Conservation (phyloP, 2,329 filamentous ascomycete genomes). For the Colletotrichum sp. region DNA sequence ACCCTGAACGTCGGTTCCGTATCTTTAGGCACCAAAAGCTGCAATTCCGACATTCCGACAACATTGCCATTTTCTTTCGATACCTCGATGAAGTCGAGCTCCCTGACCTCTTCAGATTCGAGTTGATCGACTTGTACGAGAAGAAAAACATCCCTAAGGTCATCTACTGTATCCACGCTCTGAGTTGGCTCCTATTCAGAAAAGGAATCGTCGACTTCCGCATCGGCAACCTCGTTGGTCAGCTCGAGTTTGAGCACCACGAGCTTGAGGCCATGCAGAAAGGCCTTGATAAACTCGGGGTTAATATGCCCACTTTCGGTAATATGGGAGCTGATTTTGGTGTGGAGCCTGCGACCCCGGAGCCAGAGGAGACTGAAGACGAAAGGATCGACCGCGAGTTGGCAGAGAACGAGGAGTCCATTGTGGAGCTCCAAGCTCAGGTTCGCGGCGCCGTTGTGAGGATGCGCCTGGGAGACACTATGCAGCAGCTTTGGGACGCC, state of each 20-base stretch:
- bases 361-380: constrained; percentile 87
- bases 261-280: constrained; percentile 97
- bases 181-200: constrained; percentile 96
- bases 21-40: constrained; percentile 88
- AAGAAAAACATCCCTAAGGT: constrained; percentile 99
- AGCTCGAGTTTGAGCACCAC: constrained; percentile 96
- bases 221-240: constrained; percentile 95
- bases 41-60: constrained; percentile 96
- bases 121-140: constrained; percentile 96
- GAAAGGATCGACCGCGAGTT: constrained; percentile 85
- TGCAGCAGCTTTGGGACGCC: constrained; percentile 89
- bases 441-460: constrained; percentile 81
- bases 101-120: constrained; percentile 95
- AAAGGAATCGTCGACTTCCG: constrained; percentile 95
- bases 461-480: constrained; percentile 77
- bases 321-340: constrained; percentile 97
- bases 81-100: constrained; percentile 91
- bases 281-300: constrained; percentile 91
- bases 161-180: constrained; percentile 96
- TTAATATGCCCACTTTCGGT: constrained; percentile 96
- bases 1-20: constrained; percentile 74
- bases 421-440: constrained; percentile 86
- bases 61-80: constrained; percentile 94
- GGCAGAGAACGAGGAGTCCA: constrained; percentile 72
- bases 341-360: constrained; percentile 73